phyloP scores from a whole-genome alignment of 2,329 filamentous ascomycete species.

The Shiraia sp. region DNA sequence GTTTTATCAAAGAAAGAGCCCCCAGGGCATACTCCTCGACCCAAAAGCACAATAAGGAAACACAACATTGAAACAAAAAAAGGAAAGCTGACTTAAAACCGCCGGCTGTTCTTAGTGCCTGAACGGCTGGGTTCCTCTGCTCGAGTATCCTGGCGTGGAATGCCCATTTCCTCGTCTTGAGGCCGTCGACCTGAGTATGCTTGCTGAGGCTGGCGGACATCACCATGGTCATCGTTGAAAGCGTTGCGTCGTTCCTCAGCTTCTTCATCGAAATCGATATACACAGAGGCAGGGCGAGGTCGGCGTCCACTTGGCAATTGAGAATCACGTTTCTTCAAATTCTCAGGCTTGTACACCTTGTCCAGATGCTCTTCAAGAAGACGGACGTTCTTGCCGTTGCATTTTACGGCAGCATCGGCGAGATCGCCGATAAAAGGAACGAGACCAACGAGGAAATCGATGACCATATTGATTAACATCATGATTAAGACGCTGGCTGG shows the following conservation, averaged over 20 bases:
- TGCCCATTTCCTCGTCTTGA: conserved; percentile 39
- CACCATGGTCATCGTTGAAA: conserved; percentile 26
- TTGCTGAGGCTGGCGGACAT: conserved; percentile 34
- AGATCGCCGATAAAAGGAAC: conserved; percentile 78
- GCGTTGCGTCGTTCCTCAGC: conserved; percentile 32
- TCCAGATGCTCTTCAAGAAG: conserved; percentile 70
- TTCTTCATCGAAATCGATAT: conserved; percentile 50
- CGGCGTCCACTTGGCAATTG: conserved; percentile 26
- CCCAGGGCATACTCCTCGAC: not conserved
- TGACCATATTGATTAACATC: conserved; percentile 79
- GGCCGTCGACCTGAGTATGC: conserved; percentile 33
- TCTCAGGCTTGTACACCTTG: conserved; percentile 62
- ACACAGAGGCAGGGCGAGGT: conserved; percentile 51
- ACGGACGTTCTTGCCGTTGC: conserved; percentile 76
- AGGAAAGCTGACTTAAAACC: conserved; percentile 10
- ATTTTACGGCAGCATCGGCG: conserved; percentile 71
- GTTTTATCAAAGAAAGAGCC: no score
- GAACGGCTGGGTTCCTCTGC: conserved; percentile 28
- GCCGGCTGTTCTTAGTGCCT: conserved; percentile 26
- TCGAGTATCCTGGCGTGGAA: conserved; percentile 24
- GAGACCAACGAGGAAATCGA: conserved; percentile 75
- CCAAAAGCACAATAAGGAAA: conserved; percentile 1
- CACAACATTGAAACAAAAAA: conserved; percentile 4
- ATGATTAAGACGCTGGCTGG: conserved; percentile 61
- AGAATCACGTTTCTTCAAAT: conserved; percentile 21